Base-by-base conservation (phyloP, 2,329 filamentous ascomycete species). In the Westerdykella aurantiaca region DNA sequence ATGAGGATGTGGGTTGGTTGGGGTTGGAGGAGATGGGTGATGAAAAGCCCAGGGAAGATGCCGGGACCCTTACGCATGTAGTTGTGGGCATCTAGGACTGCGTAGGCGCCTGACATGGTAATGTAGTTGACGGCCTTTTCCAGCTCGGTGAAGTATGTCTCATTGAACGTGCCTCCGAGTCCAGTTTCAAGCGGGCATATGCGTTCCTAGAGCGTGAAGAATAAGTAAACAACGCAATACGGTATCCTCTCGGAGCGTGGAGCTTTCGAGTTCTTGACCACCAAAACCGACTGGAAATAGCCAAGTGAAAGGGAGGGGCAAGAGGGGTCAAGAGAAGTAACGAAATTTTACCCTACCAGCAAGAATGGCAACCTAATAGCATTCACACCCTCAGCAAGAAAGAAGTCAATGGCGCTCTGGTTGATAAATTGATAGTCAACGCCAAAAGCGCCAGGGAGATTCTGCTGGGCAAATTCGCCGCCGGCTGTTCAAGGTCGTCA, bases 81-180 rank as follows among this genome's bases (percentile, higher is more conserved):
- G 55, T 75, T 77, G 60, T 77, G 74, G 2, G 73, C 73, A 52
- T 77, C 74, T 2, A 78, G 58, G 46, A 77, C 73, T 9, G 66
- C 68, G 48, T 77, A 70, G 14, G 57, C 61, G 7, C 66, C 70
- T 49, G 74, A 73, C 1, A 48, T 47, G 6, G 74, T 77, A 49
- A 77, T 72, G 49, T 77, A 75, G 55, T 75, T 70, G 1, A 77
- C 67, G 0, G 74, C 71, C 37, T 72, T 57, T 46, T 72, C 69
- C 53, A 67, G 75, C 42, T 67, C 57, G 12, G 56, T 55, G 50
- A 72, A 76, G 55, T 77, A 71, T 44, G 72, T 74, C 55, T 78
- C 74, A 56, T 76, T 72, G 55, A 77, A 76, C 11, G 61, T 73
- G 21, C 64, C 60, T 12, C 74, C 74, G 0, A 77, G 66, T 1